phyloP scores from a whole-genome alignment of 306 rosid species.

The Vigna nakashimae region DNA sequence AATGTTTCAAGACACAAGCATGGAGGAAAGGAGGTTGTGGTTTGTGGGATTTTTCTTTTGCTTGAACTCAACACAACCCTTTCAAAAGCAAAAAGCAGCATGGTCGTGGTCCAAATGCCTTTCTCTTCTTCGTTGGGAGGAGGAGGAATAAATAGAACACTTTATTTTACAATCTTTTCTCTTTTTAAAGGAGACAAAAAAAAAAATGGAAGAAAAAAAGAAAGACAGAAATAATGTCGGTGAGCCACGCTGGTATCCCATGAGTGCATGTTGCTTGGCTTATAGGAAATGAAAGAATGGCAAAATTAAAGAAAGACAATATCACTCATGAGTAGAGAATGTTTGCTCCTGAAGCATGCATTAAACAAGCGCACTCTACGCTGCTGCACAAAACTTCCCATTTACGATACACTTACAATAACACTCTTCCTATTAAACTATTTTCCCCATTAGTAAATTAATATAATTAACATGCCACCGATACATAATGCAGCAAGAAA shows the following conservation, averaged over 20 bases:
- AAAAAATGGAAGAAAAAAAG: not conserved
- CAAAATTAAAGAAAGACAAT: constrained; percentile 14
- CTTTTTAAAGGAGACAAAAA: not conserved
- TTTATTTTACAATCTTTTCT: constrained; percentile 3
- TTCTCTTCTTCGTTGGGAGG: not conserved
- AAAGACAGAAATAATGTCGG: constrained; percentile 46
- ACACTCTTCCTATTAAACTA: constrained; percentile 33
- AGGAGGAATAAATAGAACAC: not conserved
- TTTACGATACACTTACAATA: constrained; percentile 11
- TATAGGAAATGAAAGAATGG: constrained; percentile 19
- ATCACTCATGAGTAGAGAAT: constrained; percentile 56
- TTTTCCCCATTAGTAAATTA: not conserved
- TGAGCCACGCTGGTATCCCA: constrained; percentile 37
- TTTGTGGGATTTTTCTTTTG: constrained; percentile 2
- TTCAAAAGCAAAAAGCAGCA: constrained; percentile 13
- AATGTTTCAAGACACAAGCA: not conserved
- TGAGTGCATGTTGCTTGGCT: constrained; percentile 31
- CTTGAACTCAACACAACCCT: not conserved
- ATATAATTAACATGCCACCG: constrained; percentile 23
- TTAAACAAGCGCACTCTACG: constrained; percentile 45
- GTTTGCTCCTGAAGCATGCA: constrained; percentile 50
- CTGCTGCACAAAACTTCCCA: constrained; percentile 39
- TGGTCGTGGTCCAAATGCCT: constrained; percentile 3
- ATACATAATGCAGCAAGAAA: not conserved
- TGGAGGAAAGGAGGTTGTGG: not conserved